phyloP scores from a whole-genome alignment of 306 rosid genomes.

The Cicer arietinum region DNA sequence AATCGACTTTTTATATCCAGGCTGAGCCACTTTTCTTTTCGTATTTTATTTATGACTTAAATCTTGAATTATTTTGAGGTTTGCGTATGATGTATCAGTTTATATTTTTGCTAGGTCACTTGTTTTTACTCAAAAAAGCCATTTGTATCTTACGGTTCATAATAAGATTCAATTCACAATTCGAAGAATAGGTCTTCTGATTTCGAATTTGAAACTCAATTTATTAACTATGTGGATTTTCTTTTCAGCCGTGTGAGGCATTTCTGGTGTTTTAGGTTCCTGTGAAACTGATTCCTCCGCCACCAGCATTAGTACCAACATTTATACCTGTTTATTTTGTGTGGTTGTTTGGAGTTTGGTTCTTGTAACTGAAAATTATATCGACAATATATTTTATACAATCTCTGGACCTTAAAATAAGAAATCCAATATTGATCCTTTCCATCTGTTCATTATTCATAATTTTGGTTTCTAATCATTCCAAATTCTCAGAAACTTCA shows the following conservation, averaged over 20 bases:
- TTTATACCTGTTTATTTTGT: neutral
- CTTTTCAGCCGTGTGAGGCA: neutral
- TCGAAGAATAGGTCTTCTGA: neutral
- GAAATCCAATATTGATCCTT: conserved; percentile 30
- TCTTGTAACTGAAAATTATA: conserved; percentile 20
- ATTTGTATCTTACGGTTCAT: neutral
- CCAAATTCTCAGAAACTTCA: conserved; percentile 19
- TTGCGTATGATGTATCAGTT: neutral
- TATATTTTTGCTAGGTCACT: neutral
- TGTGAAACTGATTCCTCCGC: neutral
- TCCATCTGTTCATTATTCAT: neutral
- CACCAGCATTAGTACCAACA: neutral
- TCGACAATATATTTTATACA: conserved; percentile 20
- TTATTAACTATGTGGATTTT: neutral
- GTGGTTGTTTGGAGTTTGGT: neutral
- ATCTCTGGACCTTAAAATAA: conserved; percentile 13
- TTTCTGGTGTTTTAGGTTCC: conserved; percentile 4
- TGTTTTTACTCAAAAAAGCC: neutral
- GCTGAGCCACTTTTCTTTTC: neutral
- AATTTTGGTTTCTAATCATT: conserved; percentile 13
- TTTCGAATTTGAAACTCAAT: neutral
- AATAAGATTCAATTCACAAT: neutral
- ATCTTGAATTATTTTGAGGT: conserved; percentile 2
- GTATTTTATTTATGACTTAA: neutral
- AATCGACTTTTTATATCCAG: neutral